Evolutionary conservation across 257 asterid genomes (phyloP), one percentile per base, ranked within the genome.

Genomic region (Jasminum sambac): DNA sequence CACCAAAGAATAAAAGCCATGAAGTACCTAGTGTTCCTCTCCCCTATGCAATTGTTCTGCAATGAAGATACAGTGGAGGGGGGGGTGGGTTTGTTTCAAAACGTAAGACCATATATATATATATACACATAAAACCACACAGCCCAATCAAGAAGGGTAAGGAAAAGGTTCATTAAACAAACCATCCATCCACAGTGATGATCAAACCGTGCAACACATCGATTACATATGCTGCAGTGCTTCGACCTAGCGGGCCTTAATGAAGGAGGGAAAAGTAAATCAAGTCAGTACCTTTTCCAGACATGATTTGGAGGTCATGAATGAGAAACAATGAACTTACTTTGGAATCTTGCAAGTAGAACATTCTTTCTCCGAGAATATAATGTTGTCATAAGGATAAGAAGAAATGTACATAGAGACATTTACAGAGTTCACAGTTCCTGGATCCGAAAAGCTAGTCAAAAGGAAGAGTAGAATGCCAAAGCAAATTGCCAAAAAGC

Each of bases 111-210:
- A n/a, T n/a, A n/a, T n/a, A n/a, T n/a, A n/a, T n/a, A n/a, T n/a
- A n/a, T n/a, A n/a, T n/a, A n/a, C n/a, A n/a, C n/a, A n/a, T 17
- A 72, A 37, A 50, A 72, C 43, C 63, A 63, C 38, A 69, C 30
- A 30, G 40, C 60, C 63, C 21, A 44, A 19, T 64, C 58, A 71
- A 40, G 17, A 70, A 68, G 68, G 72, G 70, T 14, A 71, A 69
- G 72, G 50, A 79, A 69, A 67, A 52, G 61, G 46, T 24, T 61
- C 34, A 64, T 38, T 17, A 69, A 75, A 74, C 91, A 71, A 79
- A 94, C 99, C 99, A 95, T 88, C 99, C 99, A 95, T 67, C 91
- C 98, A 85, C 99, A 95, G 66, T 95, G 99, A 84, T 95, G 99
- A 69, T 95, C 99, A 79, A 95, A 95, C 68, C 99, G 89, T 77